Evolutionary conservation across 202 grass and related monocot species (phyloP), one percentile per base, ranked within the genome.

Genomic region (Digitaria exilis): DNA sequence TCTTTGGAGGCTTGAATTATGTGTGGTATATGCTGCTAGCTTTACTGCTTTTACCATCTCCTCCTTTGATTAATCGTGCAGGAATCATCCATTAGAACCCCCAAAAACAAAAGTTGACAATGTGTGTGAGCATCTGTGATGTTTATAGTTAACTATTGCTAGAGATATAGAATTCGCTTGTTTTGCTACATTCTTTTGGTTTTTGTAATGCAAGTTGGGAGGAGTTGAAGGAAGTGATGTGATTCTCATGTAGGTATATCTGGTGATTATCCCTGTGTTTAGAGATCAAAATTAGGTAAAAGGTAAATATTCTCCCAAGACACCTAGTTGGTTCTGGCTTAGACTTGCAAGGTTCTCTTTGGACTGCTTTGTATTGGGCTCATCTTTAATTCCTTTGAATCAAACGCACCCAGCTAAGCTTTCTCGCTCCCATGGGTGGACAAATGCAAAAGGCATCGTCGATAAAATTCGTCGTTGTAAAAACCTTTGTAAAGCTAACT

Each of bases 1-100:
- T 90, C 84, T 87, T 87, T 84, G 80, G 56, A 42, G 76, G 81
- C 56, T 90, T 98, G 89, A 94, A 94, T 92, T 92, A 75, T 88
- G 89, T 75, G 85, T 71, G 87, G 91, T 98, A 95, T 95, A 95
- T 98, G 96, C 92, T 98, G 90, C n/a, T n/a, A n/a, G n/a, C 89
- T 91, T 87, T 90, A 75, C 77, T 77, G 44, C 89, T 87, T 87
- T 98, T 93, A 80, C 88, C 89, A 74, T 86, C 75, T 69, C 52
- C 68, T 82, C 80, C 62, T 80, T 90, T 88, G 73, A 92, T 94
- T 75, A 92, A 87, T 87, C 76, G 69, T 79, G 68, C 65, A 73
- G 75, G 94, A 97, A 92, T 97, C 90, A 79, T 80, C 31, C 65
- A 74, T 79, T 56, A 71, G 31, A 89, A 34, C 67, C 71, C 46